These are phyloP conservation scores for Aspergillus ochraceoroseus DNA, from an alignment of 2,329 filamentous ascomycete genomes.

Conservation along the genomic window DNA sequence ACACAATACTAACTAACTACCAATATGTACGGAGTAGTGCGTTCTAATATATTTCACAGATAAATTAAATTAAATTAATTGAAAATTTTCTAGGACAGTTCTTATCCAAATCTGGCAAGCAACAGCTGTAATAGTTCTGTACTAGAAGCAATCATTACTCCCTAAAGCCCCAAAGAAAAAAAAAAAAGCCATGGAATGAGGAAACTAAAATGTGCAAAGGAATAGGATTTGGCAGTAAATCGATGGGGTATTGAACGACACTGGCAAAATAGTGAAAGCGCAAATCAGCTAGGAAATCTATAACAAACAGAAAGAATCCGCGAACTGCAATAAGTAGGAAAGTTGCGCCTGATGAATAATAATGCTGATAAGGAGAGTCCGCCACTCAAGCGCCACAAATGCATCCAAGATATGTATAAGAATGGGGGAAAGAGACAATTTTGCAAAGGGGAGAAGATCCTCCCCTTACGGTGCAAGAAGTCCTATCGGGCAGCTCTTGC, in stretches of 20 bases:
- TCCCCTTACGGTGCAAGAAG: too few species aligned
- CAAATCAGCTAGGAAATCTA: slow-evolving; percentile 14
- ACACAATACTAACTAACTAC: not conserved
- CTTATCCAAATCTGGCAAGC: not conserved
- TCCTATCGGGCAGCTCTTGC: slow-evolving; percentile 28
- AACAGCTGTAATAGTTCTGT: too few species aligned
- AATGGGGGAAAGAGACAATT: too few species aligned
- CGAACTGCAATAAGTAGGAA: slow-evolving; percentile 1
- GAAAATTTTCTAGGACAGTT: not conserved
- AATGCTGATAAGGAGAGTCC: slow-evolving; percentile 15
- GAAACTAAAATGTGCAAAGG: not conserved
- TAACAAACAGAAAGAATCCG: slow-evolving; percentile 6
- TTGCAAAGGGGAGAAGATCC: too few species aligned
- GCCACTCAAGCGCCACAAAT: slow-evolving; percentile 26
- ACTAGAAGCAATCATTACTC: not conserved
- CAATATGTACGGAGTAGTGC: too few species aligned
- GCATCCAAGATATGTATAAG: slow-evolving; percentile 17
- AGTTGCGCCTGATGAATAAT: slow-evolving; percentile 1
- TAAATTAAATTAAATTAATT: not conserved
- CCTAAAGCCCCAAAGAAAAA: not conserved
- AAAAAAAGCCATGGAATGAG: not conserved
- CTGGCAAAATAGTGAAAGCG: slow-evolving; percentile 5
- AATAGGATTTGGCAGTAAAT: slow-evolving; percentile 10
- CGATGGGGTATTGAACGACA: slow-evolving; percentile 17
- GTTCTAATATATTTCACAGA: too few species aligned